A percentile compares a stretch with the other conserved stretches of the same genome.
Evolutionary conservation across 768 basidiomycete genomes (phyloP).

Genomic region (Mycena filopes): DNA sequence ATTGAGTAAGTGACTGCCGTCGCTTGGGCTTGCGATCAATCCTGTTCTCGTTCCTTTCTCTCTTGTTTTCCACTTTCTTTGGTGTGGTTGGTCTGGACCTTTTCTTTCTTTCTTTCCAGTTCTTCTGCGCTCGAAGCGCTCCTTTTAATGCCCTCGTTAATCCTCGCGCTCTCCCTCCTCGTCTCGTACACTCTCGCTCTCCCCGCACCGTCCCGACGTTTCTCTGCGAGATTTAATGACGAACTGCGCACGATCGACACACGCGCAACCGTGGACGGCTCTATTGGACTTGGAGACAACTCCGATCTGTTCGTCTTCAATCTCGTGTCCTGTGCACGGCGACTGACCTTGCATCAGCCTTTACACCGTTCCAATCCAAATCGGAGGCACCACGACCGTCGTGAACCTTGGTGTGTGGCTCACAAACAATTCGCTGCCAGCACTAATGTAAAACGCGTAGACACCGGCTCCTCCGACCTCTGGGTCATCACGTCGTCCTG

Average conservation of each 20-base stretch:
- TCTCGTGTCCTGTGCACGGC: background rate
- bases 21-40: too few relatives aligned
- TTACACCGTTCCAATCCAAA: constrained; percentile 58
- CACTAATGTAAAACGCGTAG: constrained; percentile 42
- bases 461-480: constrained; percentile 78
- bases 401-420: constrained; percentile 58
- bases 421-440: background rate
- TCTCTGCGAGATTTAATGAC: constrained; percentile 33
- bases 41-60: constrained; percentile 4
- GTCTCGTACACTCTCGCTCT: constrained; percentile 31
- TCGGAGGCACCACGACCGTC: constrained; percentile 54
- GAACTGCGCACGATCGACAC: constrained; percentile 19
- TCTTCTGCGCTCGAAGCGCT: constrained; percentile 42
- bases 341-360: constrained; percentile 19
- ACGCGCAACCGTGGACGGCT: constrained; percentile 44
- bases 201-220: constrained; percentile 38
- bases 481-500: constrained; percentile 72
- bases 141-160: constrained; percentile 34
- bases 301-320: constrained; percentile 28
- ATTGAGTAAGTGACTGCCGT: too few relatives aligned
- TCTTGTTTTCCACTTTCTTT: constrained; percentile 17
- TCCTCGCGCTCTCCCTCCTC: constrained; percentile 31
- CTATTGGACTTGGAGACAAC: constrained; percentile 46
- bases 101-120: constrained; percentile 30
- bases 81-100: constrained; percentile 28